phyloP scores from a whole-genome alignment of 2,329 filamentous ascomycete genomes.

The Juglanconis juglandina region DNA sequence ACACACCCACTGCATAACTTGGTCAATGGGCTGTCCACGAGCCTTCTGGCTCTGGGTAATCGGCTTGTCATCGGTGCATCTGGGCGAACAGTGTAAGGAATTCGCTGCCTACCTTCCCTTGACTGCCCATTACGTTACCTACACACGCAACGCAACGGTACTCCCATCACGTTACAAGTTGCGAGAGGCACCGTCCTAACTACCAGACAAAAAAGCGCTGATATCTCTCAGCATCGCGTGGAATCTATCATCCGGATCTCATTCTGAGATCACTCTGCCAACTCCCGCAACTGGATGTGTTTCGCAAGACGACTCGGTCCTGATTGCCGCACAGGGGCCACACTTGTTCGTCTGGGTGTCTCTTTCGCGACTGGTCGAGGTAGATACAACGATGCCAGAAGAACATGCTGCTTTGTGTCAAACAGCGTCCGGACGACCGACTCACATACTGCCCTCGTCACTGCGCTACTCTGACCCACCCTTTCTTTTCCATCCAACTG shows the following conservation, averaged over 20 bases:
- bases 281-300: neutral
- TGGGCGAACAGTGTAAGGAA: slow-evolving; percentile 2
- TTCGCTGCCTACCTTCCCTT: too few relatives aligned
- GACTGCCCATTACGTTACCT: too few relatives aligned
- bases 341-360: slow-evolving; percentile 2
- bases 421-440: too few relatives aligned
- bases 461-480: neutral
- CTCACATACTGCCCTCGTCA: too few relatives aligned
- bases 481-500: neutral
- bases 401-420: too few relatives aligned
- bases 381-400: neutral
- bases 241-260: neutral
- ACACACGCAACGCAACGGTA: too few relatives aligned
- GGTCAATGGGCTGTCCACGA: neutral
- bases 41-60: neutral
- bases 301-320: neutral
- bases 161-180: too few relatives aligned
- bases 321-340: neutral
- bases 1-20: neutral
- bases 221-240: neutral
- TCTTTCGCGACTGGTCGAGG: neutral
- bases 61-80: neutral
- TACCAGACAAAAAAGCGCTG: neutral
- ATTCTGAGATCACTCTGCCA: neutral
- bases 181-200: too few relatives aligned